Evolutionary conservation across 2,329 filamentous ascomycete species (phyloP).

Genomic region (Rhynchosporium agropyri): DNA sequence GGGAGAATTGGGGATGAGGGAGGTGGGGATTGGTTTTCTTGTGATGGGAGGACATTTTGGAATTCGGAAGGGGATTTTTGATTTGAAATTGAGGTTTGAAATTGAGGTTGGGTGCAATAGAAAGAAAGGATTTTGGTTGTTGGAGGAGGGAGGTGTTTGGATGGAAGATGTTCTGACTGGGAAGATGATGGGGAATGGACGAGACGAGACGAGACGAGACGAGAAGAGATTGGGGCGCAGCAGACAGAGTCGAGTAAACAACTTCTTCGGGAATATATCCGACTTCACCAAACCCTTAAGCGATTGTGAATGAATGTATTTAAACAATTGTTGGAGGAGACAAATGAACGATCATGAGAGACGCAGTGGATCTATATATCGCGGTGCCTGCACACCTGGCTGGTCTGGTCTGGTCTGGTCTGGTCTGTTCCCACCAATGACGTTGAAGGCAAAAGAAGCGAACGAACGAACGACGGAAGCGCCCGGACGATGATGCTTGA

Average conservation of each 20-base stretch:
- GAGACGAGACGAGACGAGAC: background rate
- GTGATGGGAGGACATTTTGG: conserved; percentile 30
- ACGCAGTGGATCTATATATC: too few relatives aligned
- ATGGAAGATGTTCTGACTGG: background rate
- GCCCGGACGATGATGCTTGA: conserved; percentile 16
- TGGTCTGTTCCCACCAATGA: conserved; percentile 10
- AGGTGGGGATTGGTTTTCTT: conserved; percentile 34
- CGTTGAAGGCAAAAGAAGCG: conserved; percentile 13
- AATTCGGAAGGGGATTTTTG: background rate
- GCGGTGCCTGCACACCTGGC: too few relatives aligned
- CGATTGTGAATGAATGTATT: too few relatives aligned
- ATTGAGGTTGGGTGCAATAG: background rate
- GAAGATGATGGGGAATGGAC: background rate
- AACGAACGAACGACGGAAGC: background rate
- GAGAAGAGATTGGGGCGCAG: background rate
- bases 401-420: too few relatives aligned
- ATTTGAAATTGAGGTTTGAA: background rate
- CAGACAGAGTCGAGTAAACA: background rate
- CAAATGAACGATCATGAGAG: too few relatives aligned
- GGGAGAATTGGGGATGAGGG: conserved; percentile 45
- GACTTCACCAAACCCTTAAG: too few relatives aligned
- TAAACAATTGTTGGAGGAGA: too few relatives aligned
- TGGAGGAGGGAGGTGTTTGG: too few relatives aligned
- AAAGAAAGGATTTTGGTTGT: background rate
- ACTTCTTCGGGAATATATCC: too few relatives aligned